Conservation (phyloP, 2,329 filamentous ascomycete species). For the Westerdykella aurantiaca region DNA sequence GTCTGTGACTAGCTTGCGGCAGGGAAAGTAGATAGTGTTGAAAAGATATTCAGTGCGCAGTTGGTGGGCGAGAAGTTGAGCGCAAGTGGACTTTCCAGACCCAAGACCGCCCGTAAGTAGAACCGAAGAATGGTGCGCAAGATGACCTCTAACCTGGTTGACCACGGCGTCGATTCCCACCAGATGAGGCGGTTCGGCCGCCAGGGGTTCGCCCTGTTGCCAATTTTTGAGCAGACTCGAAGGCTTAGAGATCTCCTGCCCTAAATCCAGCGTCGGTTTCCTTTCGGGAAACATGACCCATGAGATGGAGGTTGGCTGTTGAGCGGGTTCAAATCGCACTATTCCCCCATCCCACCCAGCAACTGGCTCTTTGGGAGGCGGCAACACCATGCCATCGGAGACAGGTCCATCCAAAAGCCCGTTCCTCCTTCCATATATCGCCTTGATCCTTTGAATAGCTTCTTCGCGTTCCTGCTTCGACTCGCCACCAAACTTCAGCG, state of each 20-base stretch:
- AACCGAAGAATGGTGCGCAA: constrained; percentile 82
- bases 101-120: constrained; percentile 84
- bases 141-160: constrained; percentile 64
- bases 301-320: constrained; percentile 22
- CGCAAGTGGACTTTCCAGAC: constrained; percentile 79
- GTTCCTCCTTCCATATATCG: constrained; percentile 60
- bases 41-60: constrained; percentile 69
- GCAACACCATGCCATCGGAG: constrained; percentile 80
- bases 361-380: constrained; percentile 52
- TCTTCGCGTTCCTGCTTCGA: constrained; percentile 78
- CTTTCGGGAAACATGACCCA: constrained; percentile 79
- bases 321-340: constrained; percentile 65
- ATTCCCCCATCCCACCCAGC: constrained; percentile 74
- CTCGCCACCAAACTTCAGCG: constrained; percentile 84
- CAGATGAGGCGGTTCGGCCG: constrained; percentile 53
- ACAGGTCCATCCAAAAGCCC: constrained; percentile 76
- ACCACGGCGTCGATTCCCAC: constrained; percentile 81
- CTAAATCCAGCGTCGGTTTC: constrained; percentile 68
- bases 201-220: constrained; percentile 53
- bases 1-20: constrained; percentile 80
- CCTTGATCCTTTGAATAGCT: constrained; percentile 62
- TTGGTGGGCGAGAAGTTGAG: constrained; percentile 67
- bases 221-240: constrained; percentile 44
- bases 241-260: constrained; percentile 64
- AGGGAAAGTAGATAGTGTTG: constrained; percentile 80